phyloP scores from a whole-genome alignment of 352 stramenopile genomes.

The Globisporangium heterothallicum region DNA sequence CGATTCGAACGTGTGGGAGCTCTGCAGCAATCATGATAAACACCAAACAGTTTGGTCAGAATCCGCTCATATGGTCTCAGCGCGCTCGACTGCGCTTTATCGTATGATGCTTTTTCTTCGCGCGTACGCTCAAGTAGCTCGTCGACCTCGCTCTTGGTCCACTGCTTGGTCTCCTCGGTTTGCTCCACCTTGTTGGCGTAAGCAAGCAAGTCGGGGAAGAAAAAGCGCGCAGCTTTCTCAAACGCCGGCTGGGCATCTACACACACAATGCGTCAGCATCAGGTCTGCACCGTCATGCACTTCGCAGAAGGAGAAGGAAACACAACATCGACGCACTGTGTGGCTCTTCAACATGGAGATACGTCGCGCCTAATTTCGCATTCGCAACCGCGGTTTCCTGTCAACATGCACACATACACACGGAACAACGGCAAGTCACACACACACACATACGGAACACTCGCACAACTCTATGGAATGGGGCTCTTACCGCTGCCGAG shows the following conservation, averaged over 20 bases:
- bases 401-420: not conserved
- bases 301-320: not conserved
- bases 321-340: constrained; percentile 32
- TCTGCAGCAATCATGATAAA: constrained; percentile 6
- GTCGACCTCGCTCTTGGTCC: constrained; percentile 13
- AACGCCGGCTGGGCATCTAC: constrained; percentile 60
- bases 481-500: constrained; percentile 20
- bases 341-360: constrained; percentile 56
- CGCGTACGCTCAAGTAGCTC: not conserved
- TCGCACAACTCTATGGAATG: not conserved
- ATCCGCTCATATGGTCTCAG: no score
- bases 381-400: constrained; percentile 33
- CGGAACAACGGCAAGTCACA: not conserved
- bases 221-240: constrained; percentile 29
- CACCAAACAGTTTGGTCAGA: not conserved
- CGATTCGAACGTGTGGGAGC: constrained; percentile 17
- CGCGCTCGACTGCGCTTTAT: no score
- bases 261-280: no score
- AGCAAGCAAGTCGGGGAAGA: constrained; percentile 34
- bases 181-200: constrained; percentile 20
- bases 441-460: not conserved
- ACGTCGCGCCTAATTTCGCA: constrained; percentile 36
- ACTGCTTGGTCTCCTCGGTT: constrained; percentile 13
- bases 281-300: not conserved
- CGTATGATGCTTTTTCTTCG: not conserved